Percentiles rank a stretch among this genome's conserved stretches.
Conservation (phyloP, 1,284 basidiomycete species). For the Gomphus bonarii region DNA sequence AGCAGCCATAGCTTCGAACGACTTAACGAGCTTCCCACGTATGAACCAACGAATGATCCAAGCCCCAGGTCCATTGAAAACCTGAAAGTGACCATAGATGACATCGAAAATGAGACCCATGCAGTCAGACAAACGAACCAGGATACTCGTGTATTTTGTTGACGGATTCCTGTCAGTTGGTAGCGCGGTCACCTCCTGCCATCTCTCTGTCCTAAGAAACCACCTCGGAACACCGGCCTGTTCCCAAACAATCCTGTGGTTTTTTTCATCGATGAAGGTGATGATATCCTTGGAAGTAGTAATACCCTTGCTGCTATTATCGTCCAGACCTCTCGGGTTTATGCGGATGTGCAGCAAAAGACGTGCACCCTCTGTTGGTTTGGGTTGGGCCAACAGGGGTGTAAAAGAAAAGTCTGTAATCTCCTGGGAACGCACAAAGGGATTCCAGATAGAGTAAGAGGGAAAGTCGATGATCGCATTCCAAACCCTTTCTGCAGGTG, state of each 20-base stretch:
- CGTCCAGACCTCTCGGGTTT: conserved; percentile 1
- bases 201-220: conserved; percentile 44
- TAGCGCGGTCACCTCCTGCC: conserved; percentile 49
- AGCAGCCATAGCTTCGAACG: conserved; percentile 45
- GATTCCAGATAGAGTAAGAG: conserved; percentile 24
- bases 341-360: conserved; percentile 1
- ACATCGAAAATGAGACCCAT: neutral
- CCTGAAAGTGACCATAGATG: conserved; percentile 28
- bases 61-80: conserved; percentile 45
- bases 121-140: neutral
- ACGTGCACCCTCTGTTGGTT: conserved; percentile 1
- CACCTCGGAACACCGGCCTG: conserved; percentile 32
- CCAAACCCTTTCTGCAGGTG: conserved; percentile 21
- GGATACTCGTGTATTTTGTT: conserved; percentile 35
- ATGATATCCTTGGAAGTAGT: conserved; percentile 19
- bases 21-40: conserved; percentile 30
- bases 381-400: neutral
- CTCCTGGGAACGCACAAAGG: conserved; percentile 23
- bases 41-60: conserved; percentile 43
- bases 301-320: neutral
- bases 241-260: conserved; percentile 49
- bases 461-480: conserved; percentile 21
- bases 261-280: conserved; percentile 37
- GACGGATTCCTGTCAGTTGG: conserved; percentile 37
- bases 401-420: conserved; percentile 17